These are phyloP conservation scores for Kockovaella imperatae DNA, from an alignment of 768 basidiomycete species.

Conservation along the genomic window DNA sequence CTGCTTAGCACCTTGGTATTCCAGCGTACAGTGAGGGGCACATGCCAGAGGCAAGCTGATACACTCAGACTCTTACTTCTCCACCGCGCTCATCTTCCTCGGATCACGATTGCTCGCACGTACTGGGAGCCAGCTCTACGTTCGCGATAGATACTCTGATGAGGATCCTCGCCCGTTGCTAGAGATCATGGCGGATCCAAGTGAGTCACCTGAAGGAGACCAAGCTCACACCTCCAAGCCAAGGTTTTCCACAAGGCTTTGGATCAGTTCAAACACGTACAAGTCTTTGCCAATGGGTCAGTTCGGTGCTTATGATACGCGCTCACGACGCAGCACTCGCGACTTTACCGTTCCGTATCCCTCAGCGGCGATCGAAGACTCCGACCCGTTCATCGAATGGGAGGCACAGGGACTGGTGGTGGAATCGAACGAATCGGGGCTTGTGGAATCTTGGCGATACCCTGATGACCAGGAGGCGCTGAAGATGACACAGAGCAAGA, in stretches of 20 bases:
- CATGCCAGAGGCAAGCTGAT: background rate
- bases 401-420: conserved; percentile 16
- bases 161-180: conserved; percentile 27
- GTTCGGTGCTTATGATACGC: background rate
- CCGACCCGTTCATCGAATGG: conserved; percentile 25
- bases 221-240: conserved; percentile 9
- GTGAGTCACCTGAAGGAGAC: conserved; percentile 5
- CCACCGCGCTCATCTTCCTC: conserved; percentile 15
- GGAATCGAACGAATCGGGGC: conserved; percentile 18
- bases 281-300: conserved; percentile 33
- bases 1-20: conserved; percentile 27
- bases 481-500: background rate
- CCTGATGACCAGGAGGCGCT: background rate
- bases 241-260: conserved; percentile 20
- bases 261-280: conserved; percentile 11
- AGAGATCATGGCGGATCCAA: conserved; percentile 35
- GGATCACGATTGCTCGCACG: conserved; percentile 24
- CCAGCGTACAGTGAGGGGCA: conserved; percentile 24
- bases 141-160: conserved; percentile 21
- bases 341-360: conserved; percentile 34
- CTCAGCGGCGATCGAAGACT: conserved; percentile 19
- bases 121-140: conserved; percentile 31
- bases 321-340: background rate
- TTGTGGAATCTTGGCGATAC: conserved; percentile 14
- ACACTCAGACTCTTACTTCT: conserved; percentile 22